These are phyloP conservation scores for Nyssa sinensis DNA, from an alignment of 148 eudicot genomes.

Conservation along the genomic window DNA sequence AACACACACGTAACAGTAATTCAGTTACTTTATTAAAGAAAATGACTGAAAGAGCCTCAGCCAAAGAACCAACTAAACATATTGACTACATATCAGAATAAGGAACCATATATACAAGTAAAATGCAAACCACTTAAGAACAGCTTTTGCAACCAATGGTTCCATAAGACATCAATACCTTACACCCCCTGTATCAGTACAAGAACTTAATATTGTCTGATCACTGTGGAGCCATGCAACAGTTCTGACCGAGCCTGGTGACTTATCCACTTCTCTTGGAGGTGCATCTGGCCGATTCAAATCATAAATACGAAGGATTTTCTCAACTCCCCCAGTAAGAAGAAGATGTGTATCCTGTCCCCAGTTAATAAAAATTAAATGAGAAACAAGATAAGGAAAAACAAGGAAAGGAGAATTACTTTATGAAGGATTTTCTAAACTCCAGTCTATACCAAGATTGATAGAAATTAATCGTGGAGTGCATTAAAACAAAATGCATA, in stretches of 20 bases:
- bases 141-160: not conserved
- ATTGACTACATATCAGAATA: not conserved
- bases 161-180: slow-evolving; percentile 35
- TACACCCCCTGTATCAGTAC: slow-evolving; percentile 75
- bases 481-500: not conserved
- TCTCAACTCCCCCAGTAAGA: slow-evolving; percentile 76
- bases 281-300: slow-evolving; percentile 75
- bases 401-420: not conserved
- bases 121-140: not conserved
- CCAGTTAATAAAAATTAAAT: not conserved
- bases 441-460: not conserved
- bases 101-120: not conserved
- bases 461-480: not conserved
- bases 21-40: not conserved
- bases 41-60: not conserved
- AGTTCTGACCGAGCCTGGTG: slow-evolving; percentile 79
- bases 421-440: not conserved
- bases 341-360: slow-evolving; percentile 55
- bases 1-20: not conserved
- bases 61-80: not conserved
- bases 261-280: slow-evolving; percentile 75
- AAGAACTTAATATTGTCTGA: slow-evolving; percentile 76
- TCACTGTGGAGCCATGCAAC: slow-evolving; percentile 82
- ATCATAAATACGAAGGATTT: slow-evolving; percentile 72
- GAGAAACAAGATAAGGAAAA: not conserved